A percentile compares a stretch with the other conserved stretches of the same genome.
Evolutionary conservation across 176 grass and related monocot species (phyloP).

Genomic region (Elaeis guineensis): DNA sequence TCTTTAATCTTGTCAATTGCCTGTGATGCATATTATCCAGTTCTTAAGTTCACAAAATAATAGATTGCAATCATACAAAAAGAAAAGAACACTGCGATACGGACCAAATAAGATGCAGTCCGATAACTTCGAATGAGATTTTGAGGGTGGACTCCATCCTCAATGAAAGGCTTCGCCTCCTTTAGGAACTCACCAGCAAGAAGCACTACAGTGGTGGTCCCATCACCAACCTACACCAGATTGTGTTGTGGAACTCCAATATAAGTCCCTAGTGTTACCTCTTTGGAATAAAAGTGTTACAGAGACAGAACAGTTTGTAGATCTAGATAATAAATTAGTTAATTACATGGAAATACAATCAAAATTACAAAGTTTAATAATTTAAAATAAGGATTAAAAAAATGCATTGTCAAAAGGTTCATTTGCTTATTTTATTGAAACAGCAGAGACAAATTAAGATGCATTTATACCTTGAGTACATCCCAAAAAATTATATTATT

Average conservation of each 20-base stretch:
- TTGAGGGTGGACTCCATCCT: conserved; percentile 90
- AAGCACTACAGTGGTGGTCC: conserved; percentile 98
- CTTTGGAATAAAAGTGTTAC: no score
- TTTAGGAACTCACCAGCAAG: conserved; percentile 84
- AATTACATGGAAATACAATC: no score
- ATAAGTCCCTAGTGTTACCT: no score
- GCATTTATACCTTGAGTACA: no score
- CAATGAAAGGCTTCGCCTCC: conserved; percentile 94
- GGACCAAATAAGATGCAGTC: conserved; percentile 48
- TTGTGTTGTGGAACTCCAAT: background rate
- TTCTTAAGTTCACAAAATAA: background rate
- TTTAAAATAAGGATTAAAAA: no score
- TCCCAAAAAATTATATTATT: no score
- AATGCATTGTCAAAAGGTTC: no score
- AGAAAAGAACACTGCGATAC: conserved; percentile 5
- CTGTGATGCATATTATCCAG: conserved; percentile 27
- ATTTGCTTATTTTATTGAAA: no score
- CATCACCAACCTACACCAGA: conserved; percentile 75
- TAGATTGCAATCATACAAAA: background rate
- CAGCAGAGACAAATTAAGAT: no score
- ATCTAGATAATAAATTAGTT: no score
- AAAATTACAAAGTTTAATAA: no score
- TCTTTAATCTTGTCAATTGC: conserved; percentile 83
- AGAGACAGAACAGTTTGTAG: no score
- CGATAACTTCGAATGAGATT: conserved; percentile 87